phyloP scores from a whole-genome alignment of 257 asterid genomes.

The Solanum clarkiae region DNA sequence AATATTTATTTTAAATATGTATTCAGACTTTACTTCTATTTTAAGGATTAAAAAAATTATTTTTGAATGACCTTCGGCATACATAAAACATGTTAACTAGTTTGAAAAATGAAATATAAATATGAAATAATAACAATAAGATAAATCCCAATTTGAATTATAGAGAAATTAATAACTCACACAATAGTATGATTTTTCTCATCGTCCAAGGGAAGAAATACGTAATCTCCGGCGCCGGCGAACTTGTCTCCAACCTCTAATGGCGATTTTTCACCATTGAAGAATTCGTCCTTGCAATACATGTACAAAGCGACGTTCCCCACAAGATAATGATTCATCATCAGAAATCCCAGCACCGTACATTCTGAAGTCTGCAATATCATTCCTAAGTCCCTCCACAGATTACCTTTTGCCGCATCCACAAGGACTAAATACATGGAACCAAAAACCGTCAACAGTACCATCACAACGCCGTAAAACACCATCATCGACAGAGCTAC shows the following conservation, averaged over 20 bases:
- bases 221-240: background rate
- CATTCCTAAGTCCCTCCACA: background rate
- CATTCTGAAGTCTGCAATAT: background rate
- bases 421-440: conserved; percentile 16
- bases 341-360: background rate
- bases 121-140: too few species aligned
- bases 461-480: conserved; percentile 23
- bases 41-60: too few species aligned
- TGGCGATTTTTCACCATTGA: background rate
- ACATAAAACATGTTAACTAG: too few species aligned
- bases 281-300: background rate
- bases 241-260: background rate
- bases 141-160: too few species aligned
- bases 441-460: conserved; percentile 31
- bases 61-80: too few species aligned
- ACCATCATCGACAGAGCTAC: background rate
- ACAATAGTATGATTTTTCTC: background rate
- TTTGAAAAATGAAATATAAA: too few species aligned
- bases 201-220: background rate
- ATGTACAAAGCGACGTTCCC: background rate
- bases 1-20: too few species aligned
- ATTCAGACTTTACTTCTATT: too few species aligned
- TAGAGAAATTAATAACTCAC: background rate
- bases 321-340: background rate
- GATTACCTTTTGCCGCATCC: conserved; percentile 21